These are phyloP conservation scores for Casuarina glauca DNA, from an alignment of 306 rosid species.

Conservation along the genomic window DNA sequence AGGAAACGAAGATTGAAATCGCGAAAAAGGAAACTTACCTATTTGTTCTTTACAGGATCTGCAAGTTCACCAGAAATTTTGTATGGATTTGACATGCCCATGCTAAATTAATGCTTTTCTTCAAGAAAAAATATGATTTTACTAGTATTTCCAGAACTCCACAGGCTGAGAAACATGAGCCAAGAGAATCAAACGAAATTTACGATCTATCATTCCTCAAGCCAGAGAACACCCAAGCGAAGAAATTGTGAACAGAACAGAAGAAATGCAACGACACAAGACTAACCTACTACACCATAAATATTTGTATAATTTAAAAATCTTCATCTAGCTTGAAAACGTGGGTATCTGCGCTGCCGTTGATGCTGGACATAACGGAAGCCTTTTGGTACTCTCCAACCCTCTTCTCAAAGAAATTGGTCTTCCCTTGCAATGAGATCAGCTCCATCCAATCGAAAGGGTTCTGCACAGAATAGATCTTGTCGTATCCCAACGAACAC, in stretches of 20 bases:
- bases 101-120: no score
- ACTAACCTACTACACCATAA: background rate
- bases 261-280: background rate
- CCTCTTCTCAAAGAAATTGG: slow-evolving; percentile 83
- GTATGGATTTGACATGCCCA: no score
- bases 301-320: slow-evolving; percentile 33
- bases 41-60: no score
- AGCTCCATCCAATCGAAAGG: slow-evolving; percentile 98
- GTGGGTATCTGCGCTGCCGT: slow-evolving; percentile 47
- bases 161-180: no score
- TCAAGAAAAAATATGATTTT: no score
- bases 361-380: slow-evolving; percentile 69
- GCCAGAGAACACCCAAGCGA: no score
- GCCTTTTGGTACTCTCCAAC: slow-evolving; percentile 92
- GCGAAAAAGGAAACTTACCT: no score
- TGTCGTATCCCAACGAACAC: slow-evolving; percentile 59
- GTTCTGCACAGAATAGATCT: slow-evolving; percentile 57
- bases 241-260: background rate
- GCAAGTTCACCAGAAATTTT: no score
- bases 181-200: no score
- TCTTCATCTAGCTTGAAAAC: slow-evolving; percentile 71
- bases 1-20: no score
- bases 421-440: slow-evolving; percentile 88
- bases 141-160: no score
- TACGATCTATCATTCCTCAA: no score